Base-by-base conservation (phyloP, 2,329 filamentous ascomycete genomes). In the Cephalotrichum gorgonifer region DNA sequence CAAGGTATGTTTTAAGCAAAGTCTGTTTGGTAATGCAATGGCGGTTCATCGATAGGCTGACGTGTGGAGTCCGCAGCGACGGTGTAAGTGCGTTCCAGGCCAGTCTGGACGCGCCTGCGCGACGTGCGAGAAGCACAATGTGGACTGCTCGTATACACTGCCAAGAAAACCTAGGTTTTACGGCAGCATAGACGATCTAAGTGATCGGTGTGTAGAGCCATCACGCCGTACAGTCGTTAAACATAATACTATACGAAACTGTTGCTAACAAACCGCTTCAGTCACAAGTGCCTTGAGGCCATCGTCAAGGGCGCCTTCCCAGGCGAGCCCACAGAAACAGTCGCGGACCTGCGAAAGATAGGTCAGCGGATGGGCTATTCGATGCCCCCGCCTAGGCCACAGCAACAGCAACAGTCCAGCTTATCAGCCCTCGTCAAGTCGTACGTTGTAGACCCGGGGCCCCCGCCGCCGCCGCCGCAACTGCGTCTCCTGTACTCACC, bases 131-230 rank as follows among this genome's bases (percentile, higher is more conserved):
- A 59, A 62, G 47, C 62, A 64, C 35, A 57, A 59, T 30, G 53
- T 56, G n/a, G 52, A 56, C 15, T 67, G 63, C 51, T 58, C 59
- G 14, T 67, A 60, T 28, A 65, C 60, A 6, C 54, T 62, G 6
- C 64, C 62, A 2, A 57, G 63, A 6, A 66, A 64, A 54, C 64
- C 62, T n/a, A 56, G 60, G 38, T 65, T 67, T 53, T 67, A 66
- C 26, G 64, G 64, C 1, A 65, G 62, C 45, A 50, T 66, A 5
- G 64, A 65, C 35, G 62, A 65, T 48, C 51, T 67, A 20, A 65
- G 64, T 44, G 63, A 65, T 47, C 53, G 62, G 64, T 64, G 44
- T 43, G 58, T 44, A 20, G 30, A 14, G n/a, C 12, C 30, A 11
- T 14, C 12, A 4, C 30, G 30, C 30, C n/a, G 4, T 14, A 11